phyloP scores from a whole-genome alignment of 129 eudicot species.

The Pseudognaphalium luteoalbum region DNA sequence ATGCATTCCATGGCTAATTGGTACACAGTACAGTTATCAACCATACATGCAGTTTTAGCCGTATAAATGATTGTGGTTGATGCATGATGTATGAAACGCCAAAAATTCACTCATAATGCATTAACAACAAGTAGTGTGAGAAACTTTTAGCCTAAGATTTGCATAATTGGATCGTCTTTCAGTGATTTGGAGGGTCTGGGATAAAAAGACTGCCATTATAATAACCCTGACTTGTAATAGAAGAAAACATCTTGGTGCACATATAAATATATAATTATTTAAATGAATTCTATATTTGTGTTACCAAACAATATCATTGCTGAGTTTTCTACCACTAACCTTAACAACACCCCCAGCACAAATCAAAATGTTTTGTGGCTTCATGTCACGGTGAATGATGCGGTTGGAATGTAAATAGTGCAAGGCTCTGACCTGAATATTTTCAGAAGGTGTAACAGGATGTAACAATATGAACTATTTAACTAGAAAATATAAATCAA shows the following conservation, averaged over 20 bases:
- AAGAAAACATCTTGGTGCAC: slow-evolving; percentile 3
- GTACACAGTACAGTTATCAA: background rate
- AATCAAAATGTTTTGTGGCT: slow-evolving; percentile 95
- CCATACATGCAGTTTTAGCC: background rate
- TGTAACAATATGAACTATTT: background rate
- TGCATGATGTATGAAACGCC: background rate
- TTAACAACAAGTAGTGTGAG: background rate
- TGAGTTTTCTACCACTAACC: slow-evolving; percentile 42
- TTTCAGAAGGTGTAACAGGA: slow-evolving; percentile 10
- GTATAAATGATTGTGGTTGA: background rate
- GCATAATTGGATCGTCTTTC: background rate
- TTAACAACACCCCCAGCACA: slow-evolving; percentile 89
- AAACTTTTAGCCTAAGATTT: background rate
- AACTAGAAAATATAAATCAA: slow-evolving; percentile 12
- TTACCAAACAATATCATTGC: background rate
- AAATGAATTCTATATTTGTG: background rate
- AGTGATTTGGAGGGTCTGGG: slow-evolving; percentile 10
- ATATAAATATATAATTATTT: slow-evolving; percentile 1
- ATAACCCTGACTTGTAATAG: background rate
- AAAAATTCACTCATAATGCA: background rate
- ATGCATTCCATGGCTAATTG: background rate
- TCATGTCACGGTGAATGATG: slow-evolving; percentile 97
- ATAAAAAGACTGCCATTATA: background rate
- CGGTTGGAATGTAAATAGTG: slow-evolving; percentile 96
- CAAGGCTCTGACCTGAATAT: slow-evolving; percentile 85